Evolutionary conservation across 768 basidiomycete genomes (phyloP).

Genomic region (Termitomyces sp.): DNA sequence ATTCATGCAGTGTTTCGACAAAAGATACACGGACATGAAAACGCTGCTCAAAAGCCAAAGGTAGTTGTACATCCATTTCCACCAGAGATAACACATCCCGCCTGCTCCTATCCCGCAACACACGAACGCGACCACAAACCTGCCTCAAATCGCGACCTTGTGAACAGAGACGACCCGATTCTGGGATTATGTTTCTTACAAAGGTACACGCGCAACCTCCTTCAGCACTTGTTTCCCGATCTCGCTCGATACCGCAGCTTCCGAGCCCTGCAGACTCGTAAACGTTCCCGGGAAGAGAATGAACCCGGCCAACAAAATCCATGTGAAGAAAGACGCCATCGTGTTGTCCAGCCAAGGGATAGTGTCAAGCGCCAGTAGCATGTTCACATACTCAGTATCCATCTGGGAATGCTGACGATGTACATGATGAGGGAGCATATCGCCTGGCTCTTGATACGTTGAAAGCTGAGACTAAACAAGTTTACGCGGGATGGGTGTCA

Average conservation of each 20-base stretch:
- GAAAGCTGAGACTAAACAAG: not conserved
- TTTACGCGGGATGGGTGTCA: not conserved
- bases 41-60: constrained; percentile 53
- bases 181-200: constrained; percentile 25
- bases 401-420: constrained; percentile 20
- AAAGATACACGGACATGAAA: constrained; percentile 37
- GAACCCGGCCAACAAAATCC: constrained; percentile 60
- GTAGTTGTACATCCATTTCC: constrained; percentile 55
- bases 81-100: constrained; percentile 58
- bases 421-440: not conserved
- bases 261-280: constrained; percentile 34
- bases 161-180: not conserved
- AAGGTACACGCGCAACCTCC: constrained; percentile 35
- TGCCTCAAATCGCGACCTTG: constrained; percentile 13
- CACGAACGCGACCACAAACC: constrained; percentile 49
- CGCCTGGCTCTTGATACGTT: not conserved
- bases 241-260: constrained; percentile 18
- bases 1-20: not conserved
- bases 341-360: constrained; percentile 47
- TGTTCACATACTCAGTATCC: constrained; percentile 52
- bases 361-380: constrained; percentile 55
- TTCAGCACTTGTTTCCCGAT: constrained; percentile 27
- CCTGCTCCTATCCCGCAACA: constrained; percentile 48
- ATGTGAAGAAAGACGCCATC: constrained; percentile 53
- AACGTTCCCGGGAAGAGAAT: constrained; percentile 61